phyloP scores from a whole-genome alignment of 2,329 filamentous ascomycete species.

The Aureobasidium sp. region DNA sequence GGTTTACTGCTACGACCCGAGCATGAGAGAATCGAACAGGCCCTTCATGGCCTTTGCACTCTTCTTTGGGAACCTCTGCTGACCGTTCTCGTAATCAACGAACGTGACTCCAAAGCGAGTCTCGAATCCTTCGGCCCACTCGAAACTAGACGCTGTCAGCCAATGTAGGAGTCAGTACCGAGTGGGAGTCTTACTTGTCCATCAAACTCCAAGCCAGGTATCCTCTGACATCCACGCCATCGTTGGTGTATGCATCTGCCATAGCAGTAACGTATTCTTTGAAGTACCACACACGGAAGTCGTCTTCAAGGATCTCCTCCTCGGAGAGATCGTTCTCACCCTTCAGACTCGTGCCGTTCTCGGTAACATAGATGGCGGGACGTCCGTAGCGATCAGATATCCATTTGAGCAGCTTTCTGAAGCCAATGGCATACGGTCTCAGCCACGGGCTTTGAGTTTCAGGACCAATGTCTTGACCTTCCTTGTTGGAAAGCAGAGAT shows the following conservation, averaged over 20 bases:
- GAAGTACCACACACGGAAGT: constrained; percentile 76
- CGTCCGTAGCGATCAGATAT: constrained; percentile 64
- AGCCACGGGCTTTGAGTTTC: constrained; percentile 81
- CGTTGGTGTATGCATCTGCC: constrained; percentile 60
- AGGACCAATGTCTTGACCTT: constrained; percentile 48
- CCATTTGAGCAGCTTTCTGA: constrained; percentile 70
- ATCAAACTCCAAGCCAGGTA: constrained; percentile 85
- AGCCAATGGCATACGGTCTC: constrained; percentile 65
- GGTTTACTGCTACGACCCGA: constrained; percentile 40
- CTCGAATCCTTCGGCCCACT: constrained; percentile 87
- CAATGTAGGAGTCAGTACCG: not conserved
- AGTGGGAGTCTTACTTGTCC: constrained; percentile 47
- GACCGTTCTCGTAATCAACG: constrained; percentile 72
- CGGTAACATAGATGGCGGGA: constrained; percentile 75
- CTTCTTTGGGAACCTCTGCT: constrained; percentile 77
- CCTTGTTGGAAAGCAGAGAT: constrained; percentile 47
- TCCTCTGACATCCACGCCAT: constrained; percentile 69
- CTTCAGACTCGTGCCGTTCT: constrained; percentile 79
- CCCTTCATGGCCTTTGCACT: constrained; percentile 64
- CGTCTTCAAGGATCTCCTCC: constrained; percentile 67
- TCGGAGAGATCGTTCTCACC: constrained; percentile 63
- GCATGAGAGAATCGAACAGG: constrained; percentile 47
- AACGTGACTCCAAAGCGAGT: constrained; percentile 78
- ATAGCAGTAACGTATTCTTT: constrained; percentile 67
- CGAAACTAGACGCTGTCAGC: constrained; percentile 56